Evolutionary conservation across 2,329 filamentous ascomycete species (phyloP).

Genomic region (Thelonectria blattea): DNA sequence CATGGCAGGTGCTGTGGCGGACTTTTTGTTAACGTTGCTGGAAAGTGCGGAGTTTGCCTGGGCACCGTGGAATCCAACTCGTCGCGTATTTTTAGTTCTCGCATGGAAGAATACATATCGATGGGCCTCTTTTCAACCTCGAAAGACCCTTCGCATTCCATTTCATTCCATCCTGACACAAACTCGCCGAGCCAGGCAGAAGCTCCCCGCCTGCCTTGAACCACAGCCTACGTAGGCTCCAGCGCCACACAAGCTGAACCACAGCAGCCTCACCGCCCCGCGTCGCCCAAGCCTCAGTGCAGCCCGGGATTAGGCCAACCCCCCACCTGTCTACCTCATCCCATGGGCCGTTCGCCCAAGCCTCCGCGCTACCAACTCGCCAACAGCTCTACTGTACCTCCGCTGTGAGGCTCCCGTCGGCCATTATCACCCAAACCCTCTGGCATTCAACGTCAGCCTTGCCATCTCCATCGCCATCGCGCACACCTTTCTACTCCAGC

Average conservation of each 20-base stretch:
- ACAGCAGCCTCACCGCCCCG: slow-evolving; percentile 37
- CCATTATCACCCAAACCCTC: slow-evolving; percentile 10
- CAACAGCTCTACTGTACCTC: slow-evolving; percentile 1
- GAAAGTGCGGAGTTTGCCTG: slow-evolving; percentile 21
- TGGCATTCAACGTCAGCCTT: slow-evolving; percentile 32
- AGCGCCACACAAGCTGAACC: slow-evolving; percentile 33
- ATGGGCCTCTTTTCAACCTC: too few relatives aligned
- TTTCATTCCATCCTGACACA: background rate
- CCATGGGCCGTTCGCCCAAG: background rate
- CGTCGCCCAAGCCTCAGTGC: slow-evolving; percentile 13
- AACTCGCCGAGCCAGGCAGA: slow-evolving; percentile 2
- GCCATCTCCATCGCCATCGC: slow-evolving; percentile 33
- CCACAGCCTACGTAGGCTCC: slow-evolving; percentile 15
- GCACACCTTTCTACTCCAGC: background rate
- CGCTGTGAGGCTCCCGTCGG: slow-evolving; percentile 22
- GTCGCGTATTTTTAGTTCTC: background rate
- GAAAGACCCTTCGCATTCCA: background rate
- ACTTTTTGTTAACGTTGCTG: slow-evolving; percentile 8
- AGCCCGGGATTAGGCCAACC: background rate
- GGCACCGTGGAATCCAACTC: background rate
- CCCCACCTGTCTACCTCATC: slow-evolving; percentile 13
- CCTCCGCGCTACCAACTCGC: background rate
- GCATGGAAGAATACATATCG: background rate
- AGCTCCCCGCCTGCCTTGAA: background rate
- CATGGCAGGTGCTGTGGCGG: slow-evolving; percentile 8